Evolutionary conservation across 1,284 basidiomycete genomes (phyloP).

Genomic region (Sporisorium exsertum): DNA sequence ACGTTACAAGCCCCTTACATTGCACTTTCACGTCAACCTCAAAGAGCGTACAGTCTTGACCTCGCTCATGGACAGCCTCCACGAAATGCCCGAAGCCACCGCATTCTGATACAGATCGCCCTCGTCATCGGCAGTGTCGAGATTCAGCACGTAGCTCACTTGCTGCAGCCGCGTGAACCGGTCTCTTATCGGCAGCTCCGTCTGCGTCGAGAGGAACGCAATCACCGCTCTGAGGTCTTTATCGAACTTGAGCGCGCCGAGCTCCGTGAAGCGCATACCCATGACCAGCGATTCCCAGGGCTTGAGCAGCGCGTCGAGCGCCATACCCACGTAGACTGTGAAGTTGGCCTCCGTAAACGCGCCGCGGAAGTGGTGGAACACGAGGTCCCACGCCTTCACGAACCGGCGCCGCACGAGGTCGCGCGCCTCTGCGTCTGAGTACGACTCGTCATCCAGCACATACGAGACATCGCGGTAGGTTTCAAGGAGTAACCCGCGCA

Average conservation of each 20-base stretch:
- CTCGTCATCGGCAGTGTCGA: conserved; percentile 90
- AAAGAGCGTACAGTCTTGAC: conserved; percentile 49
- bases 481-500: conserved; percentile 85
- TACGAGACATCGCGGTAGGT: conserved; percentile 91
- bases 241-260: conserved; percentile 97
- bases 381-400: conserved; percentile 81
- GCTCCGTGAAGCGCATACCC: conserved; percentile 87
- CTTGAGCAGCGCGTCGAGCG: conserved; percentile 84
- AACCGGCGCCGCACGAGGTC: conserved; percentile 90
- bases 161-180: conserved; percentile 92
- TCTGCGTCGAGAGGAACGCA: conserved; percentile 85
- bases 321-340: conserved; percentile 83
- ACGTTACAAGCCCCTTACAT: neutral
- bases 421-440: conserved; percentile 83
- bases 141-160: conserved; percentile 88
- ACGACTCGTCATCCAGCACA: conserved; percentile 83
- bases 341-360: conserved; percentile 88
- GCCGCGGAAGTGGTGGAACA: conserved; percentile 77
- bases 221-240: conserved; percentile 87
- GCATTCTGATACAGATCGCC: conserved; percentile 59
- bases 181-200: conserved; percentile 83
- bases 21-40: conserved; percentile 14
- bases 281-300: conserved; percentile 93
- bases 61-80: conserved; percentile 60
- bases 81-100: conserved; percentile 51